Conservation (phyloP, 2,329 filamentous ascomycete genomes). For the Monosporascus sp. region DNA sequence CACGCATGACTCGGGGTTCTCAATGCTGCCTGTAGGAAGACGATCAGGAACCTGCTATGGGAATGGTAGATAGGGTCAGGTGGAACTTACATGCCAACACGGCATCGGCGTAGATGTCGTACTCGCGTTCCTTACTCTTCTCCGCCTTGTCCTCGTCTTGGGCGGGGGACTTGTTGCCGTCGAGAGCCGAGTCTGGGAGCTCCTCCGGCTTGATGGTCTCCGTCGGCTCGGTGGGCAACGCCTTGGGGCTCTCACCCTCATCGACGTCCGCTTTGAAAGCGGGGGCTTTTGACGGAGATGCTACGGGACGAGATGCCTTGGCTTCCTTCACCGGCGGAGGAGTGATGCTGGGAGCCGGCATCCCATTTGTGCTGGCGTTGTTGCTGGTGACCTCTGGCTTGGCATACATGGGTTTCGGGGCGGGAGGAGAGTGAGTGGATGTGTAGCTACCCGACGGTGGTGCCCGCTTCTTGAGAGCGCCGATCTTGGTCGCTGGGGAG, state of each 20-base stretch:
- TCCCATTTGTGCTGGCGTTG: constrained; percentile 45
- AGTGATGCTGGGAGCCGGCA: constrained; percentile 64
- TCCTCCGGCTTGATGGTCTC: constrained; percentile 60
- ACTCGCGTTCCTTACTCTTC: constrained; percentile 69
- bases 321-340: constrained; percentile 47
- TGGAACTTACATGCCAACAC: constrained; percentile 71
- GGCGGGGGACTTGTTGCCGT: constrained; percentile 39
- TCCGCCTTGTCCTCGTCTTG: constrained; percentile 71
- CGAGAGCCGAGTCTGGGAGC: constrained; percentile 51
- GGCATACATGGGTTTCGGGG: constrained; percentile 63
- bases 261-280: constrained; percentile 71
- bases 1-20: constrained; percentile 88
- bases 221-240: constrained; percentile 66
- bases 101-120: constrained; percentile 92
- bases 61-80: not conserved
- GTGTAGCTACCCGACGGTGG: constrained; percentile 51
- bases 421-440: constrained; percentile 52
- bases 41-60: constrained; percentile 25
- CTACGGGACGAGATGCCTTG: constrained; percentile 39
- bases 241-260: constrained; percentile 74
- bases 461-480: constrained; percentile 63
- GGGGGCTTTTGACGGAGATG: constrained; percentile 56
- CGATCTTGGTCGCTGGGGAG: constrained; percentile 63
- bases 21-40: constrained; percentile 67
- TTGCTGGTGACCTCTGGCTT: constrained; percentile 42